Conservation (phyloP, 176 grass and related monocot species). For the Triticum dicoccoides region DNA sequence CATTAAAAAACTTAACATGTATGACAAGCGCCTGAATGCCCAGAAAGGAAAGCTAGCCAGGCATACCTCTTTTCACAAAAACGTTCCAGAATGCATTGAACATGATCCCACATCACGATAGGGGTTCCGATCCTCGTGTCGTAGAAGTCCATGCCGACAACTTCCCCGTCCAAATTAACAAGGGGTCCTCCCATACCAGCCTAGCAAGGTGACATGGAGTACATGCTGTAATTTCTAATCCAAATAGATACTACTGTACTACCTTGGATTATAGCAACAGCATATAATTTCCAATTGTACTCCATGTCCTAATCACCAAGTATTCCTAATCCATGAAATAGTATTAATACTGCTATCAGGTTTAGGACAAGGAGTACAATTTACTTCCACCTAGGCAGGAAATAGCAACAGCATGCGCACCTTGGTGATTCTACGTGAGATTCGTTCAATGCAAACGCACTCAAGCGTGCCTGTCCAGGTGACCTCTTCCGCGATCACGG, state of each 20-base stretch:
- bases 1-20: no score
- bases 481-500: not conserved
- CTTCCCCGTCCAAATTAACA: slow-evolving; percentile 7
- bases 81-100: not conserved
- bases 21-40: not conserved
- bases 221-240: not conserved
- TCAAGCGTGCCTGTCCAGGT: not conserved
- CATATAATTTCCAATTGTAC: no score
- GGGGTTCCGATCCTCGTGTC: slow-evolving; percentile 1
- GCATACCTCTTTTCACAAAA: no score
- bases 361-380: not conserved
- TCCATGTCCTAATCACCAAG: no score
- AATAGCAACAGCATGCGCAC: not conserved
- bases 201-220: not conserved
- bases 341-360: no score
- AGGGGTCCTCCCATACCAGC: slow-evolving; percentile 15
- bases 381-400: not conserved
- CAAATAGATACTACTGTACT: not conserved
- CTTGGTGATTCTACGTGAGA: slow-evolving; percentile 9
- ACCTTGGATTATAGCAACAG: no score
- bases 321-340: no score
- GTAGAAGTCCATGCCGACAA: slow-evolving; percentile 13
- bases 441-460: not conserved
- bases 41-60: not conserved
- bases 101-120: not conserved